phyloP scores from a whole-genome alignment of 768 basidiomycete genomes.

The Cyclocybe cylindracea region DNA sequence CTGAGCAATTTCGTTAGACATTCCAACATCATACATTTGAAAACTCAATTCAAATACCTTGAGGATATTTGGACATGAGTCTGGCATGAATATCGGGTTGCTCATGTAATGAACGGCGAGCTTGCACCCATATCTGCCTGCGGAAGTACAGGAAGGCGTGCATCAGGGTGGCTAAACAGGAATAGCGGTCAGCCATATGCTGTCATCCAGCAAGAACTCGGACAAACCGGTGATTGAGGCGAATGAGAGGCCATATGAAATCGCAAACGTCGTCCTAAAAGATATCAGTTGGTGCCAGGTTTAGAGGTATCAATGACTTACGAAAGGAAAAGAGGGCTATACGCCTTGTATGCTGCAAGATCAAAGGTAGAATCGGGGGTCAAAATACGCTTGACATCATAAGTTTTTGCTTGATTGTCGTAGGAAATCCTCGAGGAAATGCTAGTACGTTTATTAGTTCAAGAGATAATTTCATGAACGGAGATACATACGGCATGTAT shows the following conservation, averaged over 20 bases:
- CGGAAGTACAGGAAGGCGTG: constrained; percentile 74
- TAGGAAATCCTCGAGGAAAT: constrained; percentile 63
- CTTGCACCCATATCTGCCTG: constrained; percentile 71
- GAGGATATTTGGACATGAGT: constrained; percentile 71
- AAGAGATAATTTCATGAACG: not conserved
- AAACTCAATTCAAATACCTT: constrained; percentile 22
- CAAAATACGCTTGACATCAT: constrained; percentile 59
- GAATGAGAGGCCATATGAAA: constrained; percentile 79
- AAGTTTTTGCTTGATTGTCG: constrained; percentile 56
- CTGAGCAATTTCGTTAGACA: constrained; percentile 7
- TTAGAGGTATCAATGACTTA: constrained; percentile 8
- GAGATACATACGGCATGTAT: constrained; percentile 50
- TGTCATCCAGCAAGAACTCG: not conserved
- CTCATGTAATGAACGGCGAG: constrained; percentile 66
- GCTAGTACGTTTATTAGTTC: constrained; percentile 17
- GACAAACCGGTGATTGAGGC: constrained; percentile 60
- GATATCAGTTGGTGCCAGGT: not conserved
- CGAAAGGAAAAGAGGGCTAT: constrained; percentile 64
- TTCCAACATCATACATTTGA: not conserved
- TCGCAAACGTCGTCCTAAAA: constrained; percentile 58
- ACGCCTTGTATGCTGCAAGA: constrained; percentile 48
- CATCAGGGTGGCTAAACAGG: constrained; percentile 50
- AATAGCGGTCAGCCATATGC: not conserved
- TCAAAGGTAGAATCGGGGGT: constrained; percentile 54
- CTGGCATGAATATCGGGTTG: constrained; percentile 83